Base-by-base conservation (phyloP, 306 rosid genomes). In the Fragaria iinumae region DNA sequence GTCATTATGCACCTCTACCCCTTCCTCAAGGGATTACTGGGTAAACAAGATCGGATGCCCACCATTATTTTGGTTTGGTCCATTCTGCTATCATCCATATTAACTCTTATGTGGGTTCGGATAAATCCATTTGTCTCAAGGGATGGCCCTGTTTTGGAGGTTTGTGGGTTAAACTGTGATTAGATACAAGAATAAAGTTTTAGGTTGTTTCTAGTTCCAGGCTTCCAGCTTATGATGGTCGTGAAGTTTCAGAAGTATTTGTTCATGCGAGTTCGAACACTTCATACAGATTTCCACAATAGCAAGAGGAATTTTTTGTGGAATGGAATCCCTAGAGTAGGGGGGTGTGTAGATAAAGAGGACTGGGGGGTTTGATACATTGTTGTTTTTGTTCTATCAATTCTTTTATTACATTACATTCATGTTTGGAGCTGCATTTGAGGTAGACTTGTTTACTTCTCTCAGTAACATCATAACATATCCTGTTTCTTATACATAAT, bases 21-120 rank as follows among this genome's bases (percentile, higher is more conserved):
- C 6, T 94, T 94, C 96, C 88, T 94, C 45, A 95, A 95, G 88
- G 96, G 97, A 20, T 82, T 92, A 47, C 89, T 90, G 34, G 97
- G 97, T 34, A 95, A 88, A 76, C 95, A 90, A 78, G 97, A 90
- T 52, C 82, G 93, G 50, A 82, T 92, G 93, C 97, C 98, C 12
- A 92, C 97, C 66, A 95, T 92, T 55, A 85, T 94, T 52, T 74
- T 94, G 87, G 98, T 94, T 50, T 94, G 98, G 98, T 94, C 98
- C 12, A 94, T 94, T 82, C 86, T 94, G 38, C 78, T 91, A 71
- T 88, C 98, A 27, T 94, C 98, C 3, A 90, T 94, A 84, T 88
- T 94, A 84, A 91, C 98, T 25, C 93, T 90, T 74, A 12, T 90
- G 88, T 94, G 98, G 98, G 98, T 94, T 45, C 78, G 97, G 77